Evolutionary conservation across 2,329 filamentous ascomycete species (phyloP).

Genomic region (Beauveria sp.): DNA sequence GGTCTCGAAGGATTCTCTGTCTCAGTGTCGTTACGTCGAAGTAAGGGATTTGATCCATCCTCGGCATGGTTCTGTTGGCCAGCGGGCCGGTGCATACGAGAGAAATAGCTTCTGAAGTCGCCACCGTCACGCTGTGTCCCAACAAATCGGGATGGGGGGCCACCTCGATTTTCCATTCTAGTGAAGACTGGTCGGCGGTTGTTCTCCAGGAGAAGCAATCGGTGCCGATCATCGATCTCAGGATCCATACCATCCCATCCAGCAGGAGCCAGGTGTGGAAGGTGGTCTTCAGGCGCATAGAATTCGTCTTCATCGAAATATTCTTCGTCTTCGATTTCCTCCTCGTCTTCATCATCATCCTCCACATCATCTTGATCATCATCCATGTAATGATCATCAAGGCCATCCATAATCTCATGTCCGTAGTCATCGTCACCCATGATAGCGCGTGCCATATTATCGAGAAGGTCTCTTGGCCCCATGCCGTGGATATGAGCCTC

Average conservation of each 20-base stretch:
- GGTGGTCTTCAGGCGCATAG: conserved; percentile 40
- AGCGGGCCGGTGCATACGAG: conserved; percentile 45
- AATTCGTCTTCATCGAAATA: conserved; percentile 53
- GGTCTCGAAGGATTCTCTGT: conserved; percentile 42
- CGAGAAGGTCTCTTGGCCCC: conserved; percentile 38
- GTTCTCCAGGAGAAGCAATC: conserved; percentile 44
- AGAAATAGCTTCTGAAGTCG: conserved; percentile 43
- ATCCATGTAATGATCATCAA: conserved; percentile 46
- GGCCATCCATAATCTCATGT: conserved; percentile 42
- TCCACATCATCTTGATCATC: conserved; percentile 54
- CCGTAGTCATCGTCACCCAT: conserved; percentile 47
- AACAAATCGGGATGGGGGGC: conserved; percentile 51
- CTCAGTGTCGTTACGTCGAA: conserved; percentile 52
- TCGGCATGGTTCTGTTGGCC: conserved; percentile 50
- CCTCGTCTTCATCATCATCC: conserved; percentile 59
- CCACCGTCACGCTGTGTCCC: conserved; percentile 44
- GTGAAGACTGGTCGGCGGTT: conserved; percentile 31
- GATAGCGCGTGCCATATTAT: conserved; percentile 49
- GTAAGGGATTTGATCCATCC: conserved; percentile 79
- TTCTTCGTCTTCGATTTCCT: conserved; percentile 61
- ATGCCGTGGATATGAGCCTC: conserved; percentile 41
- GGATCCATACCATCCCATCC: conserved; percentile 51
- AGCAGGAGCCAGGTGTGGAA: conserved; percentile 39
- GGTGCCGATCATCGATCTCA: conserved; percentile 41
- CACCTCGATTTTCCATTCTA: conserved; percentile 40